Conservation (phyloP, 1,284 basidiomycete genomes). For the Leucoagaricus sp. region DNA sequence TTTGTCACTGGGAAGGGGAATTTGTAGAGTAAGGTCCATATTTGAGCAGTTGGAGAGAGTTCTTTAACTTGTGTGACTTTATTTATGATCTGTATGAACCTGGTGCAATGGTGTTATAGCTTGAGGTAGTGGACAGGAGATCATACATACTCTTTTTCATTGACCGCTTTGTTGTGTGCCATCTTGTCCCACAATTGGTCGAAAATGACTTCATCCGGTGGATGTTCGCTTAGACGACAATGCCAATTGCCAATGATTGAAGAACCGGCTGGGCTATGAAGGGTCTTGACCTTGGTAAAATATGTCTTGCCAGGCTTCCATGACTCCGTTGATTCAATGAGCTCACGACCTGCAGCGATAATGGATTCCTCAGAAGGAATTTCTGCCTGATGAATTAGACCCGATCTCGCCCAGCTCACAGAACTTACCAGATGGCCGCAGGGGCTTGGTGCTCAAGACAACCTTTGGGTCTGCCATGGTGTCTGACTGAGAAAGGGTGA, state of each 20-base stretch:
- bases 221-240: constrained; percentile 65
- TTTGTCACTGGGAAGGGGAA: constrained; percentile 71
- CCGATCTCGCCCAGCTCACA: neutral
- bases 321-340: constrained; percentile 52
- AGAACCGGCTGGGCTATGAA: constrained; percentile 47
- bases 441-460: constrained; percentile 27
- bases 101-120: constrained; percentile 26
- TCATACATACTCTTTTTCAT: constrained; percentile 63
- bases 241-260: constrained; percentile 66
- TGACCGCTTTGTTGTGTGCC: constrained; percentile 61
- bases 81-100: constrained; percentile 66
- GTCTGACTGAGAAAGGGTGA: constrained; percentile 34
- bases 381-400: constrained; percentile 36
- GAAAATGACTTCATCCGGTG: constrained; percentile 63
- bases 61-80: constrained; percentile 63
- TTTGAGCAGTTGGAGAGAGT: constrained; percentile 59
- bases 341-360: constrained; percentile 50
- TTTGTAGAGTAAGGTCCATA: constrained; percentile 75
- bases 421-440: constrained; percentile 43
- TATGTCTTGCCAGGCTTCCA: constrained; percentile 72
- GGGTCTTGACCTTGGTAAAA: constrained; percentile 58
- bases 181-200: constrained; percentile 72
- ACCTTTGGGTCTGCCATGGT: constrained; percentile 6
- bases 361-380: constrained; percentile 62
- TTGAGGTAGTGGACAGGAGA: constrained; percentile 5